Base-by-base conservation (phyloP, 2,329 filamentous ascomycete species). In the Apiospora arundinis region DNA sequence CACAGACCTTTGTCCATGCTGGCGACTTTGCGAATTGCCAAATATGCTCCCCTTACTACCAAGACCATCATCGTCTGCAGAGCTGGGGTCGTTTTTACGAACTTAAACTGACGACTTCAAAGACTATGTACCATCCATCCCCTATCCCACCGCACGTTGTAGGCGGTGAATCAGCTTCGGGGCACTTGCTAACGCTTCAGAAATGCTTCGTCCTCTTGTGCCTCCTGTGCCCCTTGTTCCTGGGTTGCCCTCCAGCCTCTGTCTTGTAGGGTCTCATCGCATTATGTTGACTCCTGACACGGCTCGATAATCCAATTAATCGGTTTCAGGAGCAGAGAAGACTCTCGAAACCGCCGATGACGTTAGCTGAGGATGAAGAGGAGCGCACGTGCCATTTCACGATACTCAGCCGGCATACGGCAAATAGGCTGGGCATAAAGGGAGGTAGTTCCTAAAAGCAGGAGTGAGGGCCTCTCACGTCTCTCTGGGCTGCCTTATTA, bases 281-380 rank as follows among this genome's bases (percentile, higher is more conserved):
- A 63, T 63, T 32, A 32, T 40, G 32, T 14, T 40, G 32, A 40
- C 32, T 63, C 56, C 28, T 37, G 32, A 21, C 56, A 63, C 11
- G 12, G 42, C 12, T 63, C 32, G 4, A 63, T 63, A 63, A n/a
- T 40, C 18, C 56, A 63, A 63, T 63, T 40, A 40, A 40, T 40
- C 9, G 37, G 56, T 63, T 63, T 63, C 56, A 40, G 56, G 56
- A 63, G 32, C 9, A 63, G 32, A 63, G 56, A 63, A 40, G 56
- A 12, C 32, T 23, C 32, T 63, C 56, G 56, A 63, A 63, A 63
- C 28, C 32, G 56, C 32, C 56, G 37, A 63, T 63, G 56, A 63
- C 56, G 56, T 14, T 40, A 11, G 25, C n/a, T 18, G 56, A 32
- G 2, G 18, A 16, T 25, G 16, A 37, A 7, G n/a, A n/a, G 9